Base-by-base conservation (phyloP, 768 basidiomycete species). In the Dioszegia hungarica region DNA sequence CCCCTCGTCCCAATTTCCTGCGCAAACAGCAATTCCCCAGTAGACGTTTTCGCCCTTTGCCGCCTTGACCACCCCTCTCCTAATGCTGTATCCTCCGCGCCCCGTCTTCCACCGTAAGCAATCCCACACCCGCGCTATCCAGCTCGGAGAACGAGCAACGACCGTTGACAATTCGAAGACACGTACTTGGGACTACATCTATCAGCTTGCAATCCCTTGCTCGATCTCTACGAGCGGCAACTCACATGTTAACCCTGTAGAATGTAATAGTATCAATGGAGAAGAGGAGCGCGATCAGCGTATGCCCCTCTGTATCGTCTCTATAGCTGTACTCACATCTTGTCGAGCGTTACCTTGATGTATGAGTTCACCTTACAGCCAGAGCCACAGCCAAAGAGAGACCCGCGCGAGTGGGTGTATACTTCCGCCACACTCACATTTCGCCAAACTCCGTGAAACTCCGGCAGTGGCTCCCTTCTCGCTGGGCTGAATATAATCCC, bases 241-340 rank as follows among this genome's bases (percentile, higher is more conserved):
- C 68, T 71, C 56, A 74, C 69, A 75, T 72, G 74, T 73, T 73
- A 55, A 73, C 72, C 72, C 74, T 73, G 51, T 56, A n/a, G 29
- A 41, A 52, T 40, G 25, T 46, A 31, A 46, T 22, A 46, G 52
- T 22, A 52, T 54, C 38, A 40, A 19, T 38, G 38, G 25, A 44
- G 29, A 46, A 63, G 43, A 59, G 53, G 36, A 56, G 53, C 55
- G 56, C 36, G 46, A 51, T 68, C 66, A 67, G 65, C 66, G 17
- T 11, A 11, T 25, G 11, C 4, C 39, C 20, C 39, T 43, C 40
- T 19, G 27, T 15, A 20, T 52, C 22, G 33, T 15, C 19, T 19
- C 14, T 25, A 8, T 22, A 43, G 17, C 14, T 17, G 37, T 33
- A 53, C 51, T 44, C 27, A 36, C 40, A 44, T 43, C 27, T n/a